Conservation (phyloP, 1,284 basidiomycete species). For the Mycocalia duriaeana region DNA sequence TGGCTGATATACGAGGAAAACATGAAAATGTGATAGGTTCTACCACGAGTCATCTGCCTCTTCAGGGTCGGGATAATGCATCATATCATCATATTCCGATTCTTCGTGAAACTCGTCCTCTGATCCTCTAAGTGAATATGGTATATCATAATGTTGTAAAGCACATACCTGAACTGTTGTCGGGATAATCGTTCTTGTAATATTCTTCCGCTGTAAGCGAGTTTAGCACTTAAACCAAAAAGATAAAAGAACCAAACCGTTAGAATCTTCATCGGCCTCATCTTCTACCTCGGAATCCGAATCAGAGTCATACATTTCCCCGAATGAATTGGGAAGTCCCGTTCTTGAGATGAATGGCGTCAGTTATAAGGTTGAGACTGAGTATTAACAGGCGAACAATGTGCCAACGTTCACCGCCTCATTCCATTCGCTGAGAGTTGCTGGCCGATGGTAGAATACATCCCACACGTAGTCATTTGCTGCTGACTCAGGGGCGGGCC, state of each 20-base stretch:
- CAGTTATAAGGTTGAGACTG: conserved; percentile 8
- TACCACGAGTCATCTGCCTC: conserved; percentile 13
- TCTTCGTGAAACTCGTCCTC: conserved; percentile 42
- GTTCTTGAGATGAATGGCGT: conserved; percentile 41
- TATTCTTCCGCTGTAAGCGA: conserved; percentile 63
- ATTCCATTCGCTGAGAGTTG: conserved; percentile 53
- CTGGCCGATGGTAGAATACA: conserved; percentile 67
- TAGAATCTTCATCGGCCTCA: conserved; percentile 77
- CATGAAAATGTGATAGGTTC: background rate
- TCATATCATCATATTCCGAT: conserved; percentile 36
- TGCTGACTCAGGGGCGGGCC: conserved; percentile 9
- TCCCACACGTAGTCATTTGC: conserved; percentile 72
- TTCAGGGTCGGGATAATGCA: conserved; percentile 22
- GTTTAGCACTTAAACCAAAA: background rate
- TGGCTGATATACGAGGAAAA: no score
- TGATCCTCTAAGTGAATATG: conserved; percentile 4
- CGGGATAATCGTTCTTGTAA: conserved; percentile 79
- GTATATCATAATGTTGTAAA: conserved; percentile 4
- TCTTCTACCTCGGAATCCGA: conserved; percentile 65
- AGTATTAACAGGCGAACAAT: conserved; percentile 38
- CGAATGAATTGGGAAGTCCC: conserved; percentile 52
- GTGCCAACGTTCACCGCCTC: conserved; percentile 58
- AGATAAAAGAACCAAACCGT: conserved; percentile 41
- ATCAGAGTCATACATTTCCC: conserved; percentile 46
- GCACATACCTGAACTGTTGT: conserved; percentile 44